phyloP scores from a whole-genome alignment of 1,284 basidiomycete genomes.

The Naganishia albida region DNA sequence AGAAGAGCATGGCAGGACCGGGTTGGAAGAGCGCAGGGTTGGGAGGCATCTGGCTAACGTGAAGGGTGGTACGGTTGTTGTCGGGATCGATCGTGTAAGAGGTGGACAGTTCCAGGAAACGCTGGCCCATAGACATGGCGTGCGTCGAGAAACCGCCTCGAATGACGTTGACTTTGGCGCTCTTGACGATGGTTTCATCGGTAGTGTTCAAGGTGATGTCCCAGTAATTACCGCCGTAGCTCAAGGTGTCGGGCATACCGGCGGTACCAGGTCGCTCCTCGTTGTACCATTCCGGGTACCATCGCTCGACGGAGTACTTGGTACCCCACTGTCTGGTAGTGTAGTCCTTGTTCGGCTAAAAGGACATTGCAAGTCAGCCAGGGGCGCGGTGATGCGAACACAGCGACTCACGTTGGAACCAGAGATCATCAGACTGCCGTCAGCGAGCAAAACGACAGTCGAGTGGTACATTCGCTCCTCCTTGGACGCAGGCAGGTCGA shows the following conservation, averaged over 20 bases:
- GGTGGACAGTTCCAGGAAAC: conserved; percentile 67
- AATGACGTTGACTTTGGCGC: conserved; percentile 71
- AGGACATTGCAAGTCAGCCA: neutral
- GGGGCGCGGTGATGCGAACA: neutral
- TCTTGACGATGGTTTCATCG: conserved; percentile 52
- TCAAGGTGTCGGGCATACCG: conserved; percentile 42
- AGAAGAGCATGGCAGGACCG: conserved; percentile 78
- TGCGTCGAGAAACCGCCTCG: conserved; percentile 93
- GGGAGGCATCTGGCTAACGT: conserved; percentile 76
- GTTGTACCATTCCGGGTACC: conserved; percentile 60
- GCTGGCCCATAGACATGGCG: conserved; percentile 67
- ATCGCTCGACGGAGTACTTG: conserved; percentile 50
- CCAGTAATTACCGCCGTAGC: conserved; percentile 80
- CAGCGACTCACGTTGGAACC: conserved; percentile 67
- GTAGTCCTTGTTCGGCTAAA: conserved; percentile 76
- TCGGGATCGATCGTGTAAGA: conserved; percentile 77
- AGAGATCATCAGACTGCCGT: conserved; percentile 81
- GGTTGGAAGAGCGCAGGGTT: conserved; percentile 81
- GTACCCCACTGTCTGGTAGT: conserved; percentile 51
- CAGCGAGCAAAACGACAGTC: conserved; percentile 81
- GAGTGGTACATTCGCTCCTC: conserved; percentile 86
- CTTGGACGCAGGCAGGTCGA: conserved; percentile 53
- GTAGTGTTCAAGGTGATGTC: conserved; percentile 67
- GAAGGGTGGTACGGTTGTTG: conserved; percentile 67
- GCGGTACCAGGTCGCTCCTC: conserved; percentile 64